A percentile compares a stretch with the other conserved stretches of the same genome.
phyloP scores from a whole-genome alignment of 192 early-diverging fungal species.

The Phycomyces nitens region DNA sequence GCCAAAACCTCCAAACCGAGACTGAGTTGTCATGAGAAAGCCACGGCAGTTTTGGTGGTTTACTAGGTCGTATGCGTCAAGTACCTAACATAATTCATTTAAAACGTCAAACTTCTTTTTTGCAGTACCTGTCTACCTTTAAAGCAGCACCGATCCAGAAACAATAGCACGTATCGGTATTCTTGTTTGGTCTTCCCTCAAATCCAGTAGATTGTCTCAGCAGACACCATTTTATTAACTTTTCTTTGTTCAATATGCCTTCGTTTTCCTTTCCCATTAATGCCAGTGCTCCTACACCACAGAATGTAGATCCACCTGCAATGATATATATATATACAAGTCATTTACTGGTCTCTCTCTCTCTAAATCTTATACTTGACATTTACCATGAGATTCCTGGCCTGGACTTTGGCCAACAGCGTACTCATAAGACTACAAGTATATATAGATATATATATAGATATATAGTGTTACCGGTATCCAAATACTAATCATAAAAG shows the following conservation, averaged over 20 bases:
- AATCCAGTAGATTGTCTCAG: conserved; percentile 80
- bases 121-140: conserved; percentile 46
- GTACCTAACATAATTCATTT: conserved; percentile 38
- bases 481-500: too few relatives aligned
- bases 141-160: conserved; percentile 94
- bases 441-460: neutral
- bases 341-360: neutral
- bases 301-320: conserved; percentile 80
- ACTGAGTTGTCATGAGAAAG: conserved; percentile 61
- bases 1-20: conserved; percentile 61
- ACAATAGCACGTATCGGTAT: conserved; percentile 91
- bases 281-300: conserved; percentile 78
- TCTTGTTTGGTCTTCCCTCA: conserved; percentile 86
- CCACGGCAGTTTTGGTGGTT: conserved; percentile 48
- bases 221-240: conserved; percentile 72
- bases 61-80: conserved; percentile 58
- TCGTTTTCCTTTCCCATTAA: conserved; percentile 62
- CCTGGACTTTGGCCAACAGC: conserved; percentile 76
- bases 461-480: too few relatives aligned
- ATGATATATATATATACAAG: neutral
- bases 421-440: conserved; percentile 56
- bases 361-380: too few relatives aligned
- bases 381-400: conserved; percentile 78
- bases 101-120: neutral
- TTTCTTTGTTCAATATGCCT: conserved; percentile 50